These are phyloP conservation scores for Filobasidium floriforme DNA, from an alignment of 768 basidiomycete species.

Conservation along the genomic window DNA sequence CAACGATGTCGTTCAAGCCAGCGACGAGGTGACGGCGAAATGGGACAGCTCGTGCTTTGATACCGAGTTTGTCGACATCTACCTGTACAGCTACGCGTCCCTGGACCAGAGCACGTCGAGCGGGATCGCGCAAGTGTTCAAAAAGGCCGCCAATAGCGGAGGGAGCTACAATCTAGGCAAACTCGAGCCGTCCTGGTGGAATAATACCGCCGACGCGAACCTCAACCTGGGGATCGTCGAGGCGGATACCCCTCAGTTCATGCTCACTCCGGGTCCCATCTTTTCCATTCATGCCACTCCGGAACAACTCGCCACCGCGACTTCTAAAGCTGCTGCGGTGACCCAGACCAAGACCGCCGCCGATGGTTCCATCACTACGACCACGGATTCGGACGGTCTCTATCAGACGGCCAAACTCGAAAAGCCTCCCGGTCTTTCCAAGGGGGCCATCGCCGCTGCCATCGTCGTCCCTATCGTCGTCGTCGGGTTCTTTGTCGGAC, in stretches of 20 bases:
- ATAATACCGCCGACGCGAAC: slow-evolving; percentile 37
- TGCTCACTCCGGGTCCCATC: slow-evolving; percentile 38
- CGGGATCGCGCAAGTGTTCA: slow-evolving; percentile 42
- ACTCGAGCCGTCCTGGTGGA: slow-evolving; percentile 46
- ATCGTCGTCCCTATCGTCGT: slow-evolving; percentile 42
- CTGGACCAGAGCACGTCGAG: slow-evolving; percentile 22
- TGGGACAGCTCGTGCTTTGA: slow-evolving; percentile 44
- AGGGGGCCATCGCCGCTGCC: slow-evolving; percentile 42
- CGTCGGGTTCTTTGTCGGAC: slow-evolving; percentile 29
- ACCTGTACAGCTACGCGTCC: slow-evolving; percentile 33
- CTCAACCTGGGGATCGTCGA: slow-evolving; percentile 43
- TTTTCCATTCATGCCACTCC: slow-evolving; percentile 40
- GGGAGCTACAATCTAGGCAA: slow-evolving; percentile 33
- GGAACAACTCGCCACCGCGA: slow-evolving; percentile 35
- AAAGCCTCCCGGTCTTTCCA: slow-evolving; percentile 30
- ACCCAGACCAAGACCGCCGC: slow-evolving; percentile 16
- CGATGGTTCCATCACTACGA: slow-evolving; percentile 1
- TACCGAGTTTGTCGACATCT: slow-evolving; percentile 39
- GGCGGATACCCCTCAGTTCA: slow-evolving; percentile 29
- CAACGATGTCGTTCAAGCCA: slow-evolving; percentile 27
- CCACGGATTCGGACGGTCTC: slow-evolving; percentile 29
- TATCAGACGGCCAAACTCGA: slow-evolving; percentile 34
- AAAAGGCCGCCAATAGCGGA: slow-evolving; percentile 29
- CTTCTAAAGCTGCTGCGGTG: slow-evolving; percentile 26
- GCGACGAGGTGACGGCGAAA: slow-evolving; percentile 34